Evolutionary conservation across 371 early-diverging fungal species (phyloP), one percentile per base, ranked within the genome.

Genomic region (Mucor irregularis): DNA sequence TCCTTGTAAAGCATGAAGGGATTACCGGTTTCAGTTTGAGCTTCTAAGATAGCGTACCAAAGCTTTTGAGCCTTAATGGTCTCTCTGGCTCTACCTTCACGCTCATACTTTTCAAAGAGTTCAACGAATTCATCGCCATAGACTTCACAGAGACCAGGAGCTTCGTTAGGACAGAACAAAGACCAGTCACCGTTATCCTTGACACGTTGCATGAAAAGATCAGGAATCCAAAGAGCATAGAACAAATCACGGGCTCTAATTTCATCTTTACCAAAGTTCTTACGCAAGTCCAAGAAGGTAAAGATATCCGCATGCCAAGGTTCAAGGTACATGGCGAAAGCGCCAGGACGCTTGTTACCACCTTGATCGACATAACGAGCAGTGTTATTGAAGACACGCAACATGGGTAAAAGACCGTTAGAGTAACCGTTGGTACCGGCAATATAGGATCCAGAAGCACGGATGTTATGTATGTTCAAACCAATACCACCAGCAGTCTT

Each of bases 1-100:
- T 99, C 84, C 82, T 98, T 97, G 85, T 97, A 98, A 33, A 96
- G 84, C 87, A 98, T 97, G 73, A 90, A 98, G 2, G 98, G 98
- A 21, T 88, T 95, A 16, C 98, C 98, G 7, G 98, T 98, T 73
- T 98, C 98, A 29, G 93, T 94, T 74, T 98, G 97, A 11, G 96
- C 81, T 58, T 95, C 95, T 29, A 98, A 70, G 40, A 98, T 94
- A 14, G 94, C 92, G 66, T 88, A 93, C 97, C 97, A 98, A 38
- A 98, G 81, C 73, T 94, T 92, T 66, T 95, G 94, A 11, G 98
- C 98, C 65, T 90, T 89, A 64, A 95, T 77, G n/a, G 84, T 85
- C 68, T 86, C 83, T 62, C 91, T 83, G 11, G 91, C 90, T 29
- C 78, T 74, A 16, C 95, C 94, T 60, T 84, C 78, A 8, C 68